Evolutionary conservation across 2,329 filamentous ascomycete species (phyloP), one percentile per base, ranked within the genome.

Genomic region (Hypoxylon sp.): DNA sequence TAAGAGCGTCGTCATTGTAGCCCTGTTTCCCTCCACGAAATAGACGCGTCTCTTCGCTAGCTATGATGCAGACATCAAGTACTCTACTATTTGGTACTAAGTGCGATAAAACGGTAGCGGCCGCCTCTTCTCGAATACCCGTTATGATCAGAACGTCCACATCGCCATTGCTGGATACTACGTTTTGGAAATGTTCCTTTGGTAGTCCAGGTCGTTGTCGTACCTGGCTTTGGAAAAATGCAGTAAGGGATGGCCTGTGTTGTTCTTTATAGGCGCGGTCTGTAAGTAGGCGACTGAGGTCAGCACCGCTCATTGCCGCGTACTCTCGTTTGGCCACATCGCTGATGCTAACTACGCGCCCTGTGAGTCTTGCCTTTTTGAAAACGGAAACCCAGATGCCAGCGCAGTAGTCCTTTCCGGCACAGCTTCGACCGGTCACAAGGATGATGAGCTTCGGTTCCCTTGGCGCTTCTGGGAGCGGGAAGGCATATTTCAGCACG

Each of bases 261-360:
- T 80, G 60, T 68, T 87, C 83, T 63, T 87, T 87, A 68, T 86
- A 88, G 17, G 53, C 68, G 48, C 83, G 82, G 53, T 87, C 77
- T 0, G 21, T 8, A 26, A 83, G 69, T 34, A 87, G 68, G 25
- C 74, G 75, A 8, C 66, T 36, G 0, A 79, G 15, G 51, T 85
- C 72, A 11, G 78, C 75, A 27, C 77, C 77, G 1, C 69, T 77
- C 29, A 69, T 71, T 2, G 60, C 66, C 1, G 82, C 81, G 40
- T 85, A 87, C 64, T 81, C 76, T 61, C 67, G 68, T 71, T 86
- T 87, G n/a, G 71, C 80, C 1, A 42, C 70, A 62, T 84, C 76
- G 65, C 83, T 86, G 45, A 84, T 84, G 64, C 82, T 83, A 23
- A 75, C 70, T 15, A 63, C 68, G 23, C 71, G 74, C n/a, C 71